Evolutionary conservation across 2,329 filamentous ascomycete genomes (phyloP).

Genomic region (Aspergillus luchuensis): DNA sequence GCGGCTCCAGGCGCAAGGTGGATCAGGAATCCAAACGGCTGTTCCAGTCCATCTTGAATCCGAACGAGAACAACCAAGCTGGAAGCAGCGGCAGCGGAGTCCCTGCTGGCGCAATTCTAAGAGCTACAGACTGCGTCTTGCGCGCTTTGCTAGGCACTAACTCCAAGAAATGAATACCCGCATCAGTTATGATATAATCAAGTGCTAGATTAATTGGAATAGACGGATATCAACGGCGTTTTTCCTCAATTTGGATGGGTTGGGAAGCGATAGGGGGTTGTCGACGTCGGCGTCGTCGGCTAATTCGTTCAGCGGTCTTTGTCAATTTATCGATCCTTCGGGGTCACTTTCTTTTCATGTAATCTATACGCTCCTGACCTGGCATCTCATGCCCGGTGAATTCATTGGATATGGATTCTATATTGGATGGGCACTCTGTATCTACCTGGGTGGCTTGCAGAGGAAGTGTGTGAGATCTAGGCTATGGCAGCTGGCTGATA

Average conservation of each 20-base stretch:
- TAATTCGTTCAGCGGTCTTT: not conserved
- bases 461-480: too few relatives aligned
- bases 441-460: not conserved
- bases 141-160: slow-evolving; percentile 32
- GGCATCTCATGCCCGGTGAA: not conserved
- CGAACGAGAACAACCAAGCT: slow-evolving; percentile 13
- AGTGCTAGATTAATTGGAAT: not conserved
- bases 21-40: slow-evolving; percentile 43
- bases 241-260: not conserved
- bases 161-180: not conserved
- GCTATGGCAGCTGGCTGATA: too few relatives aligned
- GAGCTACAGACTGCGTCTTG: slow-evolving; percentile 39
- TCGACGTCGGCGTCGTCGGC: not conserved
- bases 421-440: too few relatives aligned
- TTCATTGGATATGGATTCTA: not conserved
- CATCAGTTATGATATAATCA: not conserved
- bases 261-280: not conserved
- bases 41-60: slow-evolving; percentile 39
- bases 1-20: slow-evolving; percentile 29
- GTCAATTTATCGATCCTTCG: not conserved
- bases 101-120: slow-evolving; percentile 34
- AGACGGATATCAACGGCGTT: not conserved
- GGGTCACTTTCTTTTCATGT: not conserved
- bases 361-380: not conserved
- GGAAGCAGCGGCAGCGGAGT: slow-evolving; percentile 19